Base-by-base conservation (phyloP, 345 rosid genomes). In the Aethionema arabicum region DNA sequence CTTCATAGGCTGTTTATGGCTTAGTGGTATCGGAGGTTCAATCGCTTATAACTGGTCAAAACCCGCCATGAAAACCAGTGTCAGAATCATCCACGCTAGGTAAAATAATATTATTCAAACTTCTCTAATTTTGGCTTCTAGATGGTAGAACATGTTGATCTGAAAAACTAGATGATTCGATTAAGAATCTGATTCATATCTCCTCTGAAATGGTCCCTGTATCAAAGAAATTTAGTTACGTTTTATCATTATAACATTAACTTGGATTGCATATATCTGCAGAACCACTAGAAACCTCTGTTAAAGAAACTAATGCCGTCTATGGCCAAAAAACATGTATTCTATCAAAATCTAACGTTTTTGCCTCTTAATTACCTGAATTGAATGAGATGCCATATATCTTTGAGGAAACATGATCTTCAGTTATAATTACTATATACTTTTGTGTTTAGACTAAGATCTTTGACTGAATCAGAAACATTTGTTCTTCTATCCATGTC, bases 51-150 rank as follows among this genome's bases (percentile, higher is more conserved):
- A 93, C 76, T 93, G 97, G 97, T 85, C 99, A 14, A 87, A 78
- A 59, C 99, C 99, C 38, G 77, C 57, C 58, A 93, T 93, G 99
- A 93, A 93, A 65, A 84, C 99, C 59, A 90, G 99, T 75, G 97
- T 93, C 77, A 80, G 83, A 81, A 76, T 93, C 62, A 93, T 92
- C 65, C 99, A 92, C 63, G 99, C 97, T 36, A 85, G 99, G 97
- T 90, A 72, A 49, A 49, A 16, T 32, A 2, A 2, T 15, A 45
- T 31, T 4, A 29, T 60, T 13, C 0, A 21, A 27, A 7, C 5
- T 11, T 5, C 11, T 0, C 1, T 7, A 0, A 13, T 30, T 11
- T n/a, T 27, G 38, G 3, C 27, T 15, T 50, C 4, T 42, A 0
- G 4, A 16, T 41, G 1, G 32, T 42, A 12, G 8, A 49, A n/a